Base-by-base conservation (phyloP, 2,329 filamentous ascomycete species). In the Colletotrichum sp. region DNA sequence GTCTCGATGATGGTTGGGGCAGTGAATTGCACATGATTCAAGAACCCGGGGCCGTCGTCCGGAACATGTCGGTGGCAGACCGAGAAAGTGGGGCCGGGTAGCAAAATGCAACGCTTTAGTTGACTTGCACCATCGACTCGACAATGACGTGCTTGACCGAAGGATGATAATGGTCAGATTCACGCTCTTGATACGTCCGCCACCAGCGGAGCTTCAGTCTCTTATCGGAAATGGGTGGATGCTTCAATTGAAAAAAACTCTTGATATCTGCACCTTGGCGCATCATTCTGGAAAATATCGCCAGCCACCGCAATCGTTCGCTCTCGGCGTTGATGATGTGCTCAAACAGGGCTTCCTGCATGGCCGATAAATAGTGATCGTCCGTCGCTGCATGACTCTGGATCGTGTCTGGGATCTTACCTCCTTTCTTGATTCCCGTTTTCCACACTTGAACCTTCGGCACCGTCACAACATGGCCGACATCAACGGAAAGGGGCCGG, bases 91-190 rank as follows among this genome's bases (percentile, higher is more conserved):
- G 73, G 44, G 69, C 44, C 18, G 18, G 16, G 6, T 2, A 12
- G n/a, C 67, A 59, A 60, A 73, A 32, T 24, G 44, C 36, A 32
- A 76, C 36, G 4, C 12, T 57, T 32, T 16, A 5, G 13, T 21
- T 52, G 15, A 28, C 16, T 73, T 44, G 73, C 70, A 69, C 49
- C 70, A 73, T 76, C 34, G 32, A 9, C 6, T 28, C 12, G 44
- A 30, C 28, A 49, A 76, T 73, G 70, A 60, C 73, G 70, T 73
- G 73, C 73, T 76, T 30, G 18, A 26, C 13, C 13, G 24, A 34
- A 30, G 13, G 28, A 26, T 28, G 57, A 60, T 15, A 64, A 36
- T 73, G 24, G 21, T 15, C 64, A 52, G 49, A 69, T 21, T 6
- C n/a, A 2, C 8, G 5, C 16, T 18, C n/a, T 21, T 76, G 64